Evolutionary conservation across 768 basidiomycete genomes (phyloP).

Genomic region (Calocybe gangraenosa): DNA sequence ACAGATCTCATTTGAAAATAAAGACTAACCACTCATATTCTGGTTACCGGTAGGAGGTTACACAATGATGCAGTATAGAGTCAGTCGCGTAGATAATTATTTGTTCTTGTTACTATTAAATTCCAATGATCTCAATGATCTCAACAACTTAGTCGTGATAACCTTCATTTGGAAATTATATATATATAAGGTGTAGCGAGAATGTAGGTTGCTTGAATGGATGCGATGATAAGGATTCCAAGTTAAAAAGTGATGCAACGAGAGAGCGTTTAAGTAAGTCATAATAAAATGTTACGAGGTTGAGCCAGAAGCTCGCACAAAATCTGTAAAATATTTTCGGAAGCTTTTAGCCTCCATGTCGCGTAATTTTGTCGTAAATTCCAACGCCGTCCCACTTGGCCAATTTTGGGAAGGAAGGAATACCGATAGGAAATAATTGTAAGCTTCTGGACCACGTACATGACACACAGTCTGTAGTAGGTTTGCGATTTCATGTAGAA

Average conservation of each 20-base stretch:
- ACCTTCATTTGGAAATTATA: constrained; percentile 1
- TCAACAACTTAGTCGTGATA: too few relatives aligned
- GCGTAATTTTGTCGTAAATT: constrained; percentile 74
- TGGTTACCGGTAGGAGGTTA: too few relatives aligned
- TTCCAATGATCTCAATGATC: too few relatives aligned
- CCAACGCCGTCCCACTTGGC: constrained; percentile 66
- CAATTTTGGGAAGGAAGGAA: constrained; percentile 90
- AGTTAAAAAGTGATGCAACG: constrained; percentile 12
- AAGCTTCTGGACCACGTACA: constrained; percentile 77
- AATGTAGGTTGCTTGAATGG: constrained; percentile 3
- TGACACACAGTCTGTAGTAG: constrained; percentile 77
- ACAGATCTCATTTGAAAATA: not conserved
- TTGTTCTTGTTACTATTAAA: too few relatives aligned
- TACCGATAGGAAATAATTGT: constrained; percentile 70
- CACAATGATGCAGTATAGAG: too few relatives aligned
- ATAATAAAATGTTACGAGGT: constrained; percentile 39
- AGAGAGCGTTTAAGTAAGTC: constrained; percentile 8
- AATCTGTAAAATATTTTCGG: constrained; percentile 84
- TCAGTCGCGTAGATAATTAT: too few relatives aligned
- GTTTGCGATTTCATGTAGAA: constrained; percentile 84
- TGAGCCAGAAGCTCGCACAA: constrained; percentile 69
- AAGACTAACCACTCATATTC: constrained; percentile 10
- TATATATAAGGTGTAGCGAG: constrained; percentile 2
- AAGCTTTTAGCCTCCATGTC: constrained; percentile 73
- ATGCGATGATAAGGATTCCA: constrained; percentile 6